Evolutionary conservation across 208 protist species (phyloP), one percentile per base, ranked within the genome.

Genomic region (Leishmania braziliensis): DNA sequence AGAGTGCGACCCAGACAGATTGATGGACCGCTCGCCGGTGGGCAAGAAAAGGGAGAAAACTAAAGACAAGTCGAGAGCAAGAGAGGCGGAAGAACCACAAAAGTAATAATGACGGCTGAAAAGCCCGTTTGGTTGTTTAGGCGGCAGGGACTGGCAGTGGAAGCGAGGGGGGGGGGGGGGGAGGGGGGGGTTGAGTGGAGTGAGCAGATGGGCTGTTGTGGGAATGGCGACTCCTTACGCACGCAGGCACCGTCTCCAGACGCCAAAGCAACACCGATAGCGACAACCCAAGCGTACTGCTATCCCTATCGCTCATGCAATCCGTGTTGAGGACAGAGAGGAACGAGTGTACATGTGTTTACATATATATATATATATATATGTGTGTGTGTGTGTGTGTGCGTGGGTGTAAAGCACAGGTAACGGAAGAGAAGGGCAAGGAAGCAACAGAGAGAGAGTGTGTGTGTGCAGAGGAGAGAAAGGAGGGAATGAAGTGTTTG

Each of bases 161-260:
- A 66, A 81, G 53, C 18, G 68, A 26, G 26, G n/a, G n/a, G 0
- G n/a, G 6, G 29, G 48, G 70, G 20, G 70, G 36, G 26, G n/a
- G n/a, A 0, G n/a, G 6, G 29, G 48, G 70, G 20, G 70, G 50
- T 36, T 23, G 66, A 20, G 36, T 29, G 66, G 23, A n/a, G 68
- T 23, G n/a, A 50, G 29, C 6, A 5, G 33, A 51, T 36, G 14
- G n/a, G 48, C 48, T 33, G 68, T 10, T 6, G 70, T 26, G 50
- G 51, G 33, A 81, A 54, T 60, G 20, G 39, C n/a, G 77, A 18
- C 33, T 56, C 33, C 36, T 54, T 54, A 75, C 58, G 77, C 66
- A 77, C 75, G 71, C 75, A 83, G 23, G 51, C 71, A 75, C 71
- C 50, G 23, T 62, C 48, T 16, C 73, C 73, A 77, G 73, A 56